Evolutionary conservation across 2,329 filamentous ascomycete species (phyloP), one percentile per base, ranked within the genome.

Genomic region (Beauveria caledonica): DNA sequence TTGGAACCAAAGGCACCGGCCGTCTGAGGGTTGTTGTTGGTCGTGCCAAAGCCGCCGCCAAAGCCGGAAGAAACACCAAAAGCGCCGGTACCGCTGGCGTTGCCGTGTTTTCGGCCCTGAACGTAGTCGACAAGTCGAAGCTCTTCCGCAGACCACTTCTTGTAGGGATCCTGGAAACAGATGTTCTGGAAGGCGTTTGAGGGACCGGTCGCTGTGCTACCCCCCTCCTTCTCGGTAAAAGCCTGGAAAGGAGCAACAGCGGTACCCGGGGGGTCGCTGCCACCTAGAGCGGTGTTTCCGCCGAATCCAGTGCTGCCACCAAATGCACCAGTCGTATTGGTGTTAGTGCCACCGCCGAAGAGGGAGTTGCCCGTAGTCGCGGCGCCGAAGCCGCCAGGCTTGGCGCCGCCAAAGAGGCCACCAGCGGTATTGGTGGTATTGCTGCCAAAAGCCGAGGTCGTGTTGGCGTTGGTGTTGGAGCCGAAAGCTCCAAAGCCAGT

Each of bases 61-160:
- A 83, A 79, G 52, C 73, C 73, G 21, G 79, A 80, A 66, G 72
- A 72, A 27, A 86, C 80, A 19, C 92, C 93, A 73, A 97, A 97
- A 8, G 88, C 89, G 62, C 92, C 92, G 65, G 92, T 88, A 33
- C 90, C 91, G 63, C 88, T 90, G 46, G 83, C 82, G 73, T 93
- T 96, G 39, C 92, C 94, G 71, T 84, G 90, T 58, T 88, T 87
- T 62, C 92, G 86, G 55, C 92, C 92, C 73, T 92, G 89, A 62
- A 87, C 84, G 72, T 99, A 99, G 73, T 99, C 94, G 50, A 86
- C 90, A 63, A 96, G 74, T 69, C 90, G 82, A 58, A 94, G 76
- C 72, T 94, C 88, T 68, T 90, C 94, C n/a, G 90, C 84, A 10
- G 93, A 97, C 78, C 88, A 97, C 71, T 94, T 95, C 72, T 86